Evolutionary conservation across 768 basidiomycete species (phyloP), one percentile per base, ranked within the genome.

Genomic region (Russula emetica): DNA sequence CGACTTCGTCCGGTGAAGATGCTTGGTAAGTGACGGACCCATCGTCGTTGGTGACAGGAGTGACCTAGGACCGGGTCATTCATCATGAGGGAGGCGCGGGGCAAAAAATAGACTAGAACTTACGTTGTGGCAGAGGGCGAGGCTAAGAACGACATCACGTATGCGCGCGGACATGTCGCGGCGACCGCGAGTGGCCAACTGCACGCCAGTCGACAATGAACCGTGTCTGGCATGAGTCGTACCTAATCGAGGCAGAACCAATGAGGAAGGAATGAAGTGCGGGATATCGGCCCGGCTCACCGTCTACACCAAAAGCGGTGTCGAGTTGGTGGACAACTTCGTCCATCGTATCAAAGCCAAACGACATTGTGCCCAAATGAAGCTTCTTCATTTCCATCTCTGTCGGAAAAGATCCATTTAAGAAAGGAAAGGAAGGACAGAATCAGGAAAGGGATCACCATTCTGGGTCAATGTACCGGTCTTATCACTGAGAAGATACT

Each of bases 321-420:
- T 86, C 84, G n/a, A 99, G 79, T 69, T 98, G 93, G 77, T 92
- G 92, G 1, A 88, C 84, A 26, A 98, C 93, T 72, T 99, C 97
- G 70, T 99, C 97, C 96, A 99, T 98, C n/a, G 97, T 88, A 70
- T 99, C 97, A 67, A 79, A 87, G 1, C 92, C 95, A 71, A 95
- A 99, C 0, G 93, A 95, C 83, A 98, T 92, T 1, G 97, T 99
- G 5, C 97, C 97, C 89, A 98, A 92, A 71, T 98, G 97, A 32
- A 99, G 78, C 73, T 97, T 99, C 80, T 89, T 94, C 90, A 98
- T 91, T 75, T 98, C 96, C 97, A 99, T 99, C 73, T 98, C 96
- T 98, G 28, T 49, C 36, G 38, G 8, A 18, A 47, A 32, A 61
- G 38, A 47, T 13, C 22, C 22, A 44, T 57, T 28, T 45, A 61